Evolutionary conservation across 352 stramenopile genomes (phyloP).

Genomic region (Thraustochytrium sp.): DNA sequence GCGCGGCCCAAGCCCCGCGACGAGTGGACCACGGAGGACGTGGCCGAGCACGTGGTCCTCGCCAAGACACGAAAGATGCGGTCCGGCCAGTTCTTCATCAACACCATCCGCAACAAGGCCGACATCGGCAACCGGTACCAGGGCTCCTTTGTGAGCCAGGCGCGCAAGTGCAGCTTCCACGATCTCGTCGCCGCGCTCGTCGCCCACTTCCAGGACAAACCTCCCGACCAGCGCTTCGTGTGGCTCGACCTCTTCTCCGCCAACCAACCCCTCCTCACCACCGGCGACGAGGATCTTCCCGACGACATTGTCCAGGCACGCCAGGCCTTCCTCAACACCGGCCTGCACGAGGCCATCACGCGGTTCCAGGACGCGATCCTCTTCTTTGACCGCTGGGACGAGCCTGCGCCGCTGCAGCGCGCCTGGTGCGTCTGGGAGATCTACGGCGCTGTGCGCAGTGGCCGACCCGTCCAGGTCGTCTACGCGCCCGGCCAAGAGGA

Average conservation of each 20-base stretch:
- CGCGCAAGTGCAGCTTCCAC: neutral
- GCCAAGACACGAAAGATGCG: neutral
- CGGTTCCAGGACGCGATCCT: neutral
- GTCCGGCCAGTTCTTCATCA: neutral
- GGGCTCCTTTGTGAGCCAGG: slow-evolving; percentile 33
- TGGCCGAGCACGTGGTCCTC: slow-evolving; percentile 19
- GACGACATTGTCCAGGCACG: neutral
- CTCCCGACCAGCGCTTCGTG: neutral
- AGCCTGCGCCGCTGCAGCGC: slow-evolving; percentile 4
- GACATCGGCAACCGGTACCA: neutral
- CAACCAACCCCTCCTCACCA: slow-evolving; percentile 22
- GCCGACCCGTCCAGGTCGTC: neutral
- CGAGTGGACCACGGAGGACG: slow-evolving; percentile 32
- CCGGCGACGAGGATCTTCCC: neutral
- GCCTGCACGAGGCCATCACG: neutral
- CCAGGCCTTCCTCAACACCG: neutral
- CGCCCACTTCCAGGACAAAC: neutral
- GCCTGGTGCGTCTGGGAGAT: slow-evolving; percentile 43
- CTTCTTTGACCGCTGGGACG: neutral
- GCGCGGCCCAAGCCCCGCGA: neutral
- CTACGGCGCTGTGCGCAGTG: neutral
- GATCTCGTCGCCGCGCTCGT: slow-evolving; percentile 13
- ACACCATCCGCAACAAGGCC: neutral
- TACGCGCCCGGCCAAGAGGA: neutral
- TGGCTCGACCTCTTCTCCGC: slow-evolving; percentile 38